phyloP scores from a whole-genome alignment of 345 rosid genomes.

The Populus euphratica region DNA sequence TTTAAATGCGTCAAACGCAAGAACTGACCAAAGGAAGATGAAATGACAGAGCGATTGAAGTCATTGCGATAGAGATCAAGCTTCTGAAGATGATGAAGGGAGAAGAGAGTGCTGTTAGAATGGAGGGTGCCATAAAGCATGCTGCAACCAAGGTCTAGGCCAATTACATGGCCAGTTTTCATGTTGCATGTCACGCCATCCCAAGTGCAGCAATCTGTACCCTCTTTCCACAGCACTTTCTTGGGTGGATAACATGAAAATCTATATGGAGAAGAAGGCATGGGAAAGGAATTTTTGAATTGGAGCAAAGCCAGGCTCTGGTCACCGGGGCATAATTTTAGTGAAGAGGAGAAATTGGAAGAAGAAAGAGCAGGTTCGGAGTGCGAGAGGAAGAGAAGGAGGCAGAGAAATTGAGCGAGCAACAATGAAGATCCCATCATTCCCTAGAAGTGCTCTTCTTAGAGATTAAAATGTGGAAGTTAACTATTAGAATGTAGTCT shows the following conservation, averaged over 20 bases:
- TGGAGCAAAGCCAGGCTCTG: conserved; percentile 18
- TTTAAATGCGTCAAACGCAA: conserved; percentile 9
- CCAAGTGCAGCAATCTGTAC: conserved; percentile 29
- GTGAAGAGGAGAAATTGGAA: background rate
- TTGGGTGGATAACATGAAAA: background rate
- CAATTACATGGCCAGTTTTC: background rate
- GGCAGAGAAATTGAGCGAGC: too few species aligned
- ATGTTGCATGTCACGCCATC: conserved; percentile 25
- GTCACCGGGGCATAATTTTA: background rate
- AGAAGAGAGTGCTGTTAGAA: conserved; percentile 22
- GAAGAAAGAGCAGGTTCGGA: background rate
- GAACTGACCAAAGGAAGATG: conserved; percentile 9
- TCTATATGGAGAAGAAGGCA: background rate
- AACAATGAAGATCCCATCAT: too few species aligned
- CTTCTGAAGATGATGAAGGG: conserved; percentile 14
- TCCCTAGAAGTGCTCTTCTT: too few species aligned
- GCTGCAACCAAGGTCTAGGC: conserved; percentile 1
- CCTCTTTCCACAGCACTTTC: conserved; percentile 17
- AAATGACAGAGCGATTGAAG: conserved; percentile 8
- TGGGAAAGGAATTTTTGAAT: conserved; percentile 8
- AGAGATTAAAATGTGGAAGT: too few species aligned
- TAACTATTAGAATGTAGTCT: too few species aligned
- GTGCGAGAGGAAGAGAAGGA: background rate
- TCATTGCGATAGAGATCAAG: conserved; percentile 28
- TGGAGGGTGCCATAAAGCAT: background rate